Evolutionary conservation across 2,329 filamentous ascomycete species (phyloP), one percentile per base, ranked within the genome.

Genomic region (Botryosphaeria agaves): DNA sequence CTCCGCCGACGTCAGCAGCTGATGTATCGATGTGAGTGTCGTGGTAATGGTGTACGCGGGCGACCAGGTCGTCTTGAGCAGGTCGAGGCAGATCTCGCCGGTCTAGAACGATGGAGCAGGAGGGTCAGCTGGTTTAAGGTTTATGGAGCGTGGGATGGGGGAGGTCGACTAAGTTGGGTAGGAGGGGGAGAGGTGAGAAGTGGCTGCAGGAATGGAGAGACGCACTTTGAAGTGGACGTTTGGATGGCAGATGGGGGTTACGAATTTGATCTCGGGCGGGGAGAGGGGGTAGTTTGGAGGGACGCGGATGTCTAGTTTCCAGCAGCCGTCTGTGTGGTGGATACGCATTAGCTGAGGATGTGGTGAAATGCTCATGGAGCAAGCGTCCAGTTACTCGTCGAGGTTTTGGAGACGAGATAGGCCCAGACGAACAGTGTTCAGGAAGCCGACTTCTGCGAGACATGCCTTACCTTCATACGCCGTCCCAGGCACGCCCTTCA

Each of bases 31-130:
- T 42, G 78, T 75, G 45, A 87, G 59, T 36, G 76, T 78, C 45
- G 76, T 70, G 20, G 76, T 67, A 14, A 95, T 66, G 24, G 76
- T 85, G 53, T 93, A 89, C 12, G 82, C 74, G 1, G 85, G 81
- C 35, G 80, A 78, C 87, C 87, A 95, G 12, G 68, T 67, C 1
- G 59, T 62, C 36, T 69, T 72, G 30, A 98, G 64, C 37, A 95
- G 66, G 48, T 94, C 89, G 17, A 95, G 71, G 53, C 89, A 98
- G 48, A 98, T 89, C 56, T 94, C 85, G 42, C 89, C 89, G 2
- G 72, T 84, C 41, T 65, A 44, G 61, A 31, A 62, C 61, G 18
- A 72, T 15, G 16, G 16, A 25, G 27, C 9, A n/a, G n/a, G n/a
- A n/a, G n/a, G n/a, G n/a, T n/a, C n/a, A n/a, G n/a, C n/a, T n/a